Evolutionary conservation across 441 rosid species (phyloP).

Genomic region (Bocquillonia castaneifolia): DNA sequence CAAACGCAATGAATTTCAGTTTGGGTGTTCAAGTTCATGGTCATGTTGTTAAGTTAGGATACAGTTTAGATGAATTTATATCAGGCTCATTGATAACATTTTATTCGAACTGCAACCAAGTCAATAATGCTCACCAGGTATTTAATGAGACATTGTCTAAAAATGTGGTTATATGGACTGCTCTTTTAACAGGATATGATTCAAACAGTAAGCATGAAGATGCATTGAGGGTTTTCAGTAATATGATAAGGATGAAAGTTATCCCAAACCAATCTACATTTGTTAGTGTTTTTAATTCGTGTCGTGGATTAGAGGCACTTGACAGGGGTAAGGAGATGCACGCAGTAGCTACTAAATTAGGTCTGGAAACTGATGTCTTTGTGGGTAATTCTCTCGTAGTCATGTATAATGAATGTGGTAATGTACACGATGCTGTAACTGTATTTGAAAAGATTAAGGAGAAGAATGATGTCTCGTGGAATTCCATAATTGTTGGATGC

Average conservation of each 20-base stretch:
- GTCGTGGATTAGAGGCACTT: slow-evolving; percentile 55
- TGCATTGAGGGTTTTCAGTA: slow-evolving; percentile 47
- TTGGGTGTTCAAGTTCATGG: slow-evolving; percentile 57
- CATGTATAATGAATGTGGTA: slow-evolving; percentile 62
- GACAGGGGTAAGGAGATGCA: slow-evolving; percentile 65
- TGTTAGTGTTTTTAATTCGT: slow-evolving; percentile 59
- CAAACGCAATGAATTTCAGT: slow-evolving; percentile 33
- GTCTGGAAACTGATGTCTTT: slow-evolving; percentile 47
- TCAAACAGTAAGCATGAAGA: slow-evolving; percentile 37
- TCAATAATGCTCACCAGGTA: slow-evolving; percentile 37
- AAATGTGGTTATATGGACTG: slow-evolving; percentile 60
- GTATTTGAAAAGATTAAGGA: slow-evolving; percentile 39
- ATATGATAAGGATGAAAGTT: slow-evolving; percentile 42
- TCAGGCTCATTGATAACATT: slow-evolving; percentile 58
- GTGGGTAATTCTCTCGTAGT: slow-evolving; percentile 70
- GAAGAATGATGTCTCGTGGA: slow-evolving; percentile 69
- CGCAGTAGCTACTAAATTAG: slow-evolving; percentile 45
- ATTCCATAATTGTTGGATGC: slow-evolving; percentile 60
- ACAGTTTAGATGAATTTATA: slow-evolving; percentile 35
- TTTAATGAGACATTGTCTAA: slow-evolving; percentile 38
- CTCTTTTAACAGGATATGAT: slow-evolving; percentile 68
- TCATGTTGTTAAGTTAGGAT: slow-evolving; percentile 35
- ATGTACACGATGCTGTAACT: slow-evolving; percentile 36
- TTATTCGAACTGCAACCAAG: slow-evolving; percentile 60
- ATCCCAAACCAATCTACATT: slow-evolving; percentile 68